Percentiles rank a stretch among this genome's conserved stretches.
These are phyloP conservation scores for Kalanchoe fedtschenkoi DNA, from an alignment of 164 flowering plant genomes.

Conservation along the genomic window DNA sequence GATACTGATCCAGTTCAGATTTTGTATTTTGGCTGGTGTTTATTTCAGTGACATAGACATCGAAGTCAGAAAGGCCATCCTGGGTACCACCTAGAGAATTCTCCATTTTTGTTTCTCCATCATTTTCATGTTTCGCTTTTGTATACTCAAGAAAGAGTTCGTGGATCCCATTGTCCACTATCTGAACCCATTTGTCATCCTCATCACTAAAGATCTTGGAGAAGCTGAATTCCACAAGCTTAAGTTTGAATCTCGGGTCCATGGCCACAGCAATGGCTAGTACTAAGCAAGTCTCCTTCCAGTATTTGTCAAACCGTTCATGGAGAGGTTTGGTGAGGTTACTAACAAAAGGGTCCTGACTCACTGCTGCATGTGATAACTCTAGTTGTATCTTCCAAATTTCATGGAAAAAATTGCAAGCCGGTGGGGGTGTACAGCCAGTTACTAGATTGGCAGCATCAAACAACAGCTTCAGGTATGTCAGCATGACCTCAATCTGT, in stretches of 20 bases:
- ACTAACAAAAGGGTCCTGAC: constrained; percentile 40
- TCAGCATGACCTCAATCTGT: constrained; percentile 47
- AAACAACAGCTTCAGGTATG: constrained; percentile 43
- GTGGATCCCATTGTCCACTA: constrained; percentile 54
- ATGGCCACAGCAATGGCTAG: constrained; percentile 64
- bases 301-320: constrained; percentile 53
- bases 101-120: constrained; percentile 20
- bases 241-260: constrained; percentile 90
- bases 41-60: constrained; percentile 44
- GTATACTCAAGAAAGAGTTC: constrained; percentile 61
- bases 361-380: constrained; percentile 34
- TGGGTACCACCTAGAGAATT: constrained; percentile 17
- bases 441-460: constrained; percentile 55
- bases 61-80: constrained; percentile 52
- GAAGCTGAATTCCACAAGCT: constrained; percentile 66
- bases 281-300: constrained; percentile 52
- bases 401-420: constrained; percentile 56
- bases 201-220: constrained; percentile 55
- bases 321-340: constrained; percentile 39
- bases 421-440: constrained; percentile 32
- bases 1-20: constrained; percentile 68
- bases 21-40: constrained; percentile 32
- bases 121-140: constrained; percentile 28
- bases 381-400: constrained; percentile 51
- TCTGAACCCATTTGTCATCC: constrained; percentile 31